phyloP scores from a whole-genome alignment of 1,284 basidiomycete genomes.

The Xerocomus minutiporus region DNA sequence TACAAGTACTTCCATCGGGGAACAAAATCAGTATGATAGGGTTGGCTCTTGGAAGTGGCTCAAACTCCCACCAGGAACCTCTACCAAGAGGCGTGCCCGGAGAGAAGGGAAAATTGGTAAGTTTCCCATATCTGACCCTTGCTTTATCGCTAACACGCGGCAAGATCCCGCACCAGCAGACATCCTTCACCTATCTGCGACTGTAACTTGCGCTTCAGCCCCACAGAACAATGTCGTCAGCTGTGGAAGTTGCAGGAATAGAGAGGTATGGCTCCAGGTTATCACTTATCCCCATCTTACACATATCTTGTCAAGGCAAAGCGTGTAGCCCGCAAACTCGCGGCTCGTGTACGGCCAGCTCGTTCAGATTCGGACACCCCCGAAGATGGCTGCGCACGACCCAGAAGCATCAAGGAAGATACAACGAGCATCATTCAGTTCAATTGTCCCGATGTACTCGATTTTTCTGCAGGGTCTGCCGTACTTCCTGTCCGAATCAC shows the following conservation, averaged over 20 bases:
- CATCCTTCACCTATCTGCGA: slow-evolving; percentile 63
- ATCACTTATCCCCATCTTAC: slow-evolving; percentile 10
- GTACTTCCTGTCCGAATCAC: slow-evolving; percentile 93
- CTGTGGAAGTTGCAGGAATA: slow-evolving; percentile 78
- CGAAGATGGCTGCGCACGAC: slow-evolving; percentile 46
- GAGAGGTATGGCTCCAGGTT: slow-evolving; percentile 56
- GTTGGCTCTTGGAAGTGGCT: slow-evolving; percentile 84
- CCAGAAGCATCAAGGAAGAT: slow-evolving; percentile 56
- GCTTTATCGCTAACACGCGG: slow-evolving; percentile 22
- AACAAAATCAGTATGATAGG: slow-evolving; percentile 62
- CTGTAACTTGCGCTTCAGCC: slow-evolving; percentile 71
- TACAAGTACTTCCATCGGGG: slow-evolving; percentile 52
- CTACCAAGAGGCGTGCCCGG: slow-evolving; percentile 77
- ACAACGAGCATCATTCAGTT: slow-evolving; percentile 89
- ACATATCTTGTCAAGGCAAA: slow-evolving; percentile 54
- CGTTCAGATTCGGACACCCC: slow-evolving; percentile 72
- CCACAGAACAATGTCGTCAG: slow-evolving; percentile 75
- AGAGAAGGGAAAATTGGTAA: slow-evolving; percentile 84
- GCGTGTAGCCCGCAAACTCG: slow-evolving; percentile 81
- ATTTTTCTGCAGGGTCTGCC: slow-evolving; percentile 85
- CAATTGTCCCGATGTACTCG: slow-evolving; percentile 90
- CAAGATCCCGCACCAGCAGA: slow-evolving; percentile 70
- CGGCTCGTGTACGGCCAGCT: slow-evolving; percentile 70
- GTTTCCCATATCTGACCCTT: slow-evolving; percentile 18
- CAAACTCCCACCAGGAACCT: slow-evolving; percentile 69